Base-by-base conservation (phyloP, 208 protist genomes). In the Leishmania gerbilli region DNA sequence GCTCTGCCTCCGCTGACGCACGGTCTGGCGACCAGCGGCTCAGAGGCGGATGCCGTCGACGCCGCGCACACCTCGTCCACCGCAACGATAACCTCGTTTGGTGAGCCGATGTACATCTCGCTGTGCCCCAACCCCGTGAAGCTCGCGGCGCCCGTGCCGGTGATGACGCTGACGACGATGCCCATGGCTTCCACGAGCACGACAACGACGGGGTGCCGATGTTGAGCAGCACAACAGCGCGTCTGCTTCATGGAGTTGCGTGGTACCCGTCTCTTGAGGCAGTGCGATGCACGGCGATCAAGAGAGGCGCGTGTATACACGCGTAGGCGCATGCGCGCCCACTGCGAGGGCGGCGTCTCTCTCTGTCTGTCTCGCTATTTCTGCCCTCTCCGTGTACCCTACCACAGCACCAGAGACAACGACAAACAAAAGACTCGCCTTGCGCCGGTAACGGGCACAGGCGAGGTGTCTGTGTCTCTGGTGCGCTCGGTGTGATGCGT, bases 111-210 rank as follows among this genome's bases (percentile, higher is more conserved):
- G 31, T 62, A 65, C 49, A 77, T 77, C 31, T 42, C 72, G 72
- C 42, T 77, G 4, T 47, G 72, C 72, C 31, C 40, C 31, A 40
- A 24, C 31, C 72, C 72, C 7, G 72, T 77, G 72, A 77, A 24
- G 74, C 40, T 77, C 53, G n/a, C 40, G 56, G 40, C 74, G 24
- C 74, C 74, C 24, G 21, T 77, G 37, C 74, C 74, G 40, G 74
- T 77, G 74, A 68, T 77, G 56, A 37, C 56, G 34, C n/a, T 77
- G 74, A 47, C 55, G 74, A 51, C 9, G 53, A 24, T 67, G 56
- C 11, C 31, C 15, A 60, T 34, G 72, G 45, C 53, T 55, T n/a
- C 53, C 19, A 55, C 42, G 68, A 31, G 68, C 45, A 31, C 55
- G 7, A 65, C 56, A 19, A 53, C 19, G 21, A 17, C 56, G 27